Evolutionary conservation across 768 basidiomycete genomes (phyloP), one percentile per base, ranked within the genome.

Genomic region (Termitomyces sp.): DNA sequence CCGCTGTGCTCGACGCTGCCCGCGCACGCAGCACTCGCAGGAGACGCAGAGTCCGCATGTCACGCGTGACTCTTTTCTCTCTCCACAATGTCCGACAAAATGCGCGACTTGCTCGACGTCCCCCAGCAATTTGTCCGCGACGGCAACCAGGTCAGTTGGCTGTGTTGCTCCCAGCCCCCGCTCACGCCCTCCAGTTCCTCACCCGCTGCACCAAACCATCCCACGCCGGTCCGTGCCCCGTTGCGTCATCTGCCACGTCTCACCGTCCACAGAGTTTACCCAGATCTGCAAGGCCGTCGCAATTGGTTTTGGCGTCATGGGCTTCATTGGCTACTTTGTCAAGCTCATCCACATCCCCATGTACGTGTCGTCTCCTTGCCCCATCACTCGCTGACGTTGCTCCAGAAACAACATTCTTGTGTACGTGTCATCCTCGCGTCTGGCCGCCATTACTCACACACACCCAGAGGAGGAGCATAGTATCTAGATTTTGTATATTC

Each of bases 301-400:
- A 2, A 87, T 98, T 60, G 97, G 97, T 14, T 99, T 99, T 68
- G 93, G 88, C 51, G 92, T 99, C 63, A 98, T 98, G 95, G 97
- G 97, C 16, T 96, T 98, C 81, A 94, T 99, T 71, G 97, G 97
- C 16, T 99, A 96, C 79, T 89, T 98, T 69, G 95, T 97, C 64
- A 98, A 98, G 74, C 86, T 98, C 63, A 94, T 98, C 65, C 94
- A 98, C 74, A 97, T 96, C 73, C 94, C 95, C 66, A 96, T 97
- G 94, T 96, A 64, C 77, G 94, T 85, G 37, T 58, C 53, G 39
- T 53, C 39, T 51, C 41, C 31, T 32, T 8, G 5, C 16, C 47
- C 18, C 22, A 41, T 43, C 8, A 49, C 56, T 60, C 64, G 68
- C 64, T 64, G 24, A 63, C 49, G 0, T 39, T 31, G 1, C 32